These are phyloP conservation scores for Linnemannia elongata DNA, from an alignment of 192 early-diverging fungal species.

Conservation along the genomic window DNA sequence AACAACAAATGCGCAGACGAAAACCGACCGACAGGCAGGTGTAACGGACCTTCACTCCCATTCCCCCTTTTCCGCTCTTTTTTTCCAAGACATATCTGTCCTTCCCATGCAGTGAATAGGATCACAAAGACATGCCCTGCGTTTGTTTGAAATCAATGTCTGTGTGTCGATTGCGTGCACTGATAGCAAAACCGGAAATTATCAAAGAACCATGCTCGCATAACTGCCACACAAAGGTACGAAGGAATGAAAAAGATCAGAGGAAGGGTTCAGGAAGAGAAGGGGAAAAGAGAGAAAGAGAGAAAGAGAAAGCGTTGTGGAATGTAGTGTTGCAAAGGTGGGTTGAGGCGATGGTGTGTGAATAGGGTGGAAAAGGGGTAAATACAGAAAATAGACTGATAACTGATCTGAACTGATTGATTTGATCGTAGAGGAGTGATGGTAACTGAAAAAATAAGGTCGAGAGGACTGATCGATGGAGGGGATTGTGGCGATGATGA, in stretches of 20 bases:
- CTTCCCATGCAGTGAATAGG: neutral
- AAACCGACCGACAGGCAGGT: constrained; percentile 1
- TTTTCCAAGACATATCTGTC: neutral
- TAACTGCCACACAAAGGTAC: neutral
- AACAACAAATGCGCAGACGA: neutral
- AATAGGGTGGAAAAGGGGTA: no score
- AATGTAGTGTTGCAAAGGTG: neutral
- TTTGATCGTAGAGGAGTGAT: neutral
- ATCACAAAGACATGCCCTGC: neutral
- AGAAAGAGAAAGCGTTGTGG: neutral
- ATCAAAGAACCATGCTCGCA: neutral
- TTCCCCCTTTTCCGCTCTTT: neutral
- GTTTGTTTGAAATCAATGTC: neutral
- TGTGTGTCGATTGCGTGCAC: constrained; percentile 30
- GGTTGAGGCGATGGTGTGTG: neutral
- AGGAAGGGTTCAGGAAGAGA: neutral
- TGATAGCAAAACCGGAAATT: constrained; percentile 34
- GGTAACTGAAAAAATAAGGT: neutral
- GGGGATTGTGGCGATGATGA: constrained; percentile 1
- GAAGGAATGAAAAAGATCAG: neutral
- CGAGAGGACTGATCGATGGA: neutral
- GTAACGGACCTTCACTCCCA: constrained; percentile 15
- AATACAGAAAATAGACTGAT: neutral
- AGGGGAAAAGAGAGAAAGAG: neutral
- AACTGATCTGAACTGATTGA: neutral